These are phyloP conservation scores for Solanum sejunctum DNA, from an alignment of 257 asterid genomes.

Conservation along the genomic window DNA sequence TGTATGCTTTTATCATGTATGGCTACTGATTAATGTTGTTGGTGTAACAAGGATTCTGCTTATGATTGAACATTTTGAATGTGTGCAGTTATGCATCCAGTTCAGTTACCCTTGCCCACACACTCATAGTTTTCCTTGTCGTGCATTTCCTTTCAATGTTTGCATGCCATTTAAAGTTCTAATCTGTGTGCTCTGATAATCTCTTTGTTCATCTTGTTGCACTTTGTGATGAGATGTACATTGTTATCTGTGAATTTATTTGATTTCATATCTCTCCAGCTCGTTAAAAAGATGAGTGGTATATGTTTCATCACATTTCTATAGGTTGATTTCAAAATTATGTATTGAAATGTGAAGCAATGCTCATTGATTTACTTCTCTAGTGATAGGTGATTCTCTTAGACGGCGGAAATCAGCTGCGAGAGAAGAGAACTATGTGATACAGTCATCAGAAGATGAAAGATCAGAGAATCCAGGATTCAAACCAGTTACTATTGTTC, in stretches of 20 bases:
- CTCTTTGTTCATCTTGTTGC: constrained; percentile 1
- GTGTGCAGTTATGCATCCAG: background rate
- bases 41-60: background rate
- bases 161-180: background rate
- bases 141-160: background rate
- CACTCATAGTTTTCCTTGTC: background rate
- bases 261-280: background rate
- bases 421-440: constrained; percentile 11
- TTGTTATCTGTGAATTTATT: background rate
- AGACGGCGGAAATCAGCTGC: constrained; percentile 35
- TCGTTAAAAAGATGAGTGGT: background rate
- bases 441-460: constrained; percentile 18
- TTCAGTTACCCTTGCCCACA: background rate
- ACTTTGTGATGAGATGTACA: background rate
- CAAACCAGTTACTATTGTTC: constrained; percentile 50
- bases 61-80: background rate
- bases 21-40: background rate
- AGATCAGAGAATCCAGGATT: constrained; percentile 6
- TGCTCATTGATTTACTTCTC: background rate
- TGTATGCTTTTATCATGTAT: background rate
- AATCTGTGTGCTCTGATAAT: background rate
- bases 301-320: background rate
- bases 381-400: constrained; percentile 8
- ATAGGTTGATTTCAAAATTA: background rate
- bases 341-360: background rate